These are phyloP conservation scores for Penicillium glabrum DNA, from an alignment of 2,329 filamentous ascomycete species.

Conservation along the genomic window DNA sequence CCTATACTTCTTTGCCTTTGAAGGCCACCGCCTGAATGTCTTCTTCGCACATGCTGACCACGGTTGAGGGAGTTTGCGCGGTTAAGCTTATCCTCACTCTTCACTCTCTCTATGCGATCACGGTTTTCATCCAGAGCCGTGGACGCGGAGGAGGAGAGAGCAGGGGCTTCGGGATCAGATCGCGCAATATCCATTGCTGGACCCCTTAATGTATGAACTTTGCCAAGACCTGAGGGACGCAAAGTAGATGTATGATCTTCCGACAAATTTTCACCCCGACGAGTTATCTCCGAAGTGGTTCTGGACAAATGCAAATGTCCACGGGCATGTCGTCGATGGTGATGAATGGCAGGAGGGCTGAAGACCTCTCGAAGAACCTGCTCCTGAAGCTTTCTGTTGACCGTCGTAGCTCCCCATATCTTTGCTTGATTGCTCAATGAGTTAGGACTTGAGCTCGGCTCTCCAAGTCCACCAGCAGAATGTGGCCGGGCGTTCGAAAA, in stretches of 20 bases:
- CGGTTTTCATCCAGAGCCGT: slow-evolving; percentile 37
- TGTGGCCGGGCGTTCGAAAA: slow-evolving; percentile 18
- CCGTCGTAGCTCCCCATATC: slow-evolving; percentile 85
- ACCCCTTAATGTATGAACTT: slow-evolving; percentile 21
- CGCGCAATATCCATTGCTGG: slow-evolving; percentile 30
- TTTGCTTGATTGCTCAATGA: slow-evolving; percentile 48
- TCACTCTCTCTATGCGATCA: slow-evolving; percentile 34
- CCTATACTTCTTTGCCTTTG: slow-evolving; percentile 72
- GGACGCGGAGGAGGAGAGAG: slow-evolving; percentile 39
- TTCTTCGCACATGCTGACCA: slow-evolving; percentile 52
- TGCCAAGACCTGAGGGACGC: slow-evolving; percentile 19
- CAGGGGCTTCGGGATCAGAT: slow-evolving; percentile 25
- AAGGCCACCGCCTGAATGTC: slow-evolving; percentile 85
- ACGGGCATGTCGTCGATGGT: slow-evolving; percentile 67
- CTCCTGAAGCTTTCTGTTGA: slow-evolving; percentile 84
- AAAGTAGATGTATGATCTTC: slow-evolving; percentile 30
- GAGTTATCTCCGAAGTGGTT: slow-evolving; percentile 33
- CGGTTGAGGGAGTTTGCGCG: slow-evolving; percentile 31
- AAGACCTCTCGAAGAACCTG: slow-evolving; percentile 94
- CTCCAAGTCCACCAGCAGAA: slow-evolving; percentile 21
- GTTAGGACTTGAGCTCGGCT: slow-evolving; percentile 15
- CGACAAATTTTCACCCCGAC: slow-evolving; percentile 35
- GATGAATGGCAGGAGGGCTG: slow-evolving; percentile 76
- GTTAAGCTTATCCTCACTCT: slow-evolving; percentile 49
- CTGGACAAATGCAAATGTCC: slow-evolving; percentile 65